phyloP scores from a whole-genome alignment of 768 basidiomycete genomes.

The Mycena pura region DNA sequence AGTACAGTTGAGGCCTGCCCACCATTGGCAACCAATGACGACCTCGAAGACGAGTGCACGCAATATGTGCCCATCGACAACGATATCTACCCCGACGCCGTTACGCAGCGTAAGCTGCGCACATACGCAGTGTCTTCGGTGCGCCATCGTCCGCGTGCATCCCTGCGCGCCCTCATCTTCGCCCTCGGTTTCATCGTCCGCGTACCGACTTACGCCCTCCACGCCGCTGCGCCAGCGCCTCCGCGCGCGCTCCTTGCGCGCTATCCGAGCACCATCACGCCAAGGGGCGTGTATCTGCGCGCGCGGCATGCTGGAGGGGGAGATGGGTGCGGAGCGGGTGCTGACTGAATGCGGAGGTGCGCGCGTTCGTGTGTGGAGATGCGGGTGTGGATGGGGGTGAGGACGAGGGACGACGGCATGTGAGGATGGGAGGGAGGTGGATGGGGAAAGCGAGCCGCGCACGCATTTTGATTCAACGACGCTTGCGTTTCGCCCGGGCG shows the following conservation, averaged over 20 bases:
- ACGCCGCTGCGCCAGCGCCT: constrained; percentile 64
- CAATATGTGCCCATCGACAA: constrained; percentile 53
- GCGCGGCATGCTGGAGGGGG: constrained; percentile 72
- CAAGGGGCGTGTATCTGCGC: constrained; percentile 71
- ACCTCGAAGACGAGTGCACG: constrained; percentile 52
- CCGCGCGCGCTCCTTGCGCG: constrained; percentile 66
- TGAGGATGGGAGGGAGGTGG: constrained; percentile 20
- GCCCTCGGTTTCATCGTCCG: constrained; percentile 49
- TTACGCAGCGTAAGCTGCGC: constrained; percentile 58
- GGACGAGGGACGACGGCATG: constrained; percentile 17
- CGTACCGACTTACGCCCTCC: constrained; percentile 69
- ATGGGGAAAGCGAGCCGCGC: constrained; percentile 24
- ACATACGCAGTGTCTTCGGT: constrained; percentile 49
- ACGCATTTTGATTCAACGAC: constrained; percentile 78
- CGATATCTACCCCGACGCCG: constrained; percentile 52
- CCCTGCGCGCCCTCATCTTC: constrained; percentile 38
- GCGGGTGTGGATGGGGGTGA: constrained; percentile 43
- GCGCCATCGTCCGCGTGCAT: constrained; percentile 36
- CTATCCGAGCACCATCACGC: constrained; percentile 67
- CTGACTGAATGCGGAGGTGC: constrained; percentile 68
- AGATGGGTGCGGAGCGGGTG: constrained; percentile 70
- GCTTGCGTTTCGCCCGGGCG: constrained; percentile 73
- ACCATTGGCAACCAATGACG: constrained; percentile 26
- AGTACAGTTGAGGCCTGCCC: constrained; percentile 27
- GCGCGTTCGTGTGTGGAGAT: constrained; percentile 41